These are phyloP conservation scores for Malania oleifera DNA, from an alignment of 164 flowering plant genomes.

Conservation along the genomic window DNA sequence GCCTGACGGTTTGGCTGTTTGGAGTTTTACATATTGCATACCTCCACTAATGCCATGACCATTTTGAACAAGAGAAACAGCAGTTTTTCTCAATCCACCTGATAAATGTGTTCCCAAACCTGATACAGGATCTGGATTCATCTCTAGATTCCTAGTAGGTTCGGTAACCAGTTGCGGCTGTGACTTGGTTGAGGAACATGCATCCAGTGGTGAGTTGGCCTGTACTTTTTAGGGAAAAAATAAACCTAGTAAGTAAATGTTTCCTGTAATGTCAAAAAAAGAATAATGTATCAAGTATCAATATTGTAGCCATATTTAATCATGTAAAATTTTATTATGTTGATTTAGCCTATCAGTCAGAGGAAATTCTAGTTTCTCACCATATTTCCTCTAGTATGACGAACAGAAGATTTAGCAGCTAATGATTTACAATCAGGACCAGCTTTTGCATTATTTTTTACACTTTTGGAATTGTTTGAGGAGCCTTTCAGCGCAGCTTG, in stretches of 20 bases:
- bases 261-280: neutral
- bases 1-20: slow-evolving; percentile 61
- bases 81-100: slow-evolving; percentile 10
- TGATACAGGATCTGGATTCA: slow-evolving; percentile 8
- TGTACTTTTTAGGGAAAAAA: slow-evolving; percentile 13
- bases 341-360: neutral
- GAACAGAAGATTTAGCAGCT: slow-evolving; percentile 24
- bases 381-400: slow-evolving; percentile 28
- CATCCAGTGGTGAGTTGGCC: slow-evolving; percentile 23
- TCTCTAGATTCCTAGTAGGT: slow-evolving; percentile 15
- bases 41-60: slow-evolving; percentile 15
- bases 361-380: slow-evolving; percentile 31
- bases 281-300: neutral
- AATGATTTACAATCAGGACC: slow-evolving; percentile 15
- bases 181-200: slow-evolving; percentile 15
- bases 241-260: neutral
- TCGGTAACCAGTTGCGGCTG: slow-evolving; percentile 15
- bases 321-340: neutral
- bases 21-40: slow-evolving; percentile 23
- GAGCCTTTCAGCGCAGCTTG: slow-evolving; percentile 21
- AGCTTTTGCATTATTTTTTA: slow-evolving; percentile 19
- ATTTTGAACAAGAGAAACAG: slow-evolving; percentile 21
- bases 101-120: slow-evolving; percentile 16
- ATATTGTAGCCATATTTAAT: neutral
- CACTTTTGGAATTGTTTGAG: slow-evolving; percentile 17